Conservation (phyloP, 805 yeast genomes). For the Candida insectorum region DNA sequence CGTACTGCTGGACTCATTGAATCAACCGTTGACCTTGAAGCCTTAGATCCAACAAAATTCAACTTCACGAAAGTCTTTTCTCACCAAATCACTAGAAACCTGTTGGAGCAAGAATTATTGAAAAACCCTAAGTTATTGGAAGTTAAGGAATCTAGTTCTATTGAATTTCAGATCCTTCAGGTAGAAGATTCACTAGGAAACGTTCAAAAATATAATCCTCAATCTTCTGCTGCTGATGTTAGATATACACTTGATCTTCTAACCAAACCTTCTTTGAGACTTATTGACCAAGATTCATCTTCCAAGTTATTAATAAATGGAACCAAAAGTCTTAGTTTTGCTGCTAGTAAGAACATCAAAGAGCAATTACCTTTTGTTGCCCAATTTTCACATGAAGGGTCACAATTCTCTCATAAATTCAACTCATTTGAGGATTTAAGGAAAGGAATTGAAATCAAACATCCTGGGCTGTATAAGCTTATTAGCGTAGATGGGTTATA, state of each 20-base stretch:
- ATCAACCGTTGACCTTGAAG: conserved; percentile 7
- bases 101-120: conserved; percentile 33
- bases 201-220: conserved; percentile 30
- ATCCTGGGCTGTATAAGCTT: conserved; percentile 68
- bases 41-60: conserved; percentile 4
- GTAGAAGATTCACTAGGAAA: conserved; percentile 34
- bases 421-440: conserved; percentile 21
- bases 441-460: conserved; percentile 35
- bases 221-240: conserved; percentile 37
- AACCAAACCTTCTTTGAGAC: conserved; percentile 20
- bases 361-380: conserved; percentile 50
- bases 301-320: conserved; percentile 22
- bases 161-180: conserved; percentile 33
- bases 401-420: conserved; percentile 22
- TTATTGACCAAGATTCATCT: conserved; percentile 17
- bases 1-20: conserved; percentile 11
- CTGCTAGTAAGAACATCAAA: conserved; percentile 12
- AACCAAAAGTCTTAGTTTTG: conserved; percentile 13
- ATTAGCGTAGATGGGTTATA: conserved; percentile 50
- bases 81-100: conserved; percentile 25
- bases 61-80: conserved; percentile 10
- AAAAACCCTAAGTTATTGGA: conserved; percentile 21
- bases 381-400: conserved; percentile 27
- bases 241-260: conserved; percentile 25
- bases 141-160: conserved; percentile 16